Percentiles rank a stretch among this genome's conserved stretches.
phyloP scores from a whole-genome alignment of 2,329 filamentous ascomycete species.

The Xylariaceae sp. region DNA sequence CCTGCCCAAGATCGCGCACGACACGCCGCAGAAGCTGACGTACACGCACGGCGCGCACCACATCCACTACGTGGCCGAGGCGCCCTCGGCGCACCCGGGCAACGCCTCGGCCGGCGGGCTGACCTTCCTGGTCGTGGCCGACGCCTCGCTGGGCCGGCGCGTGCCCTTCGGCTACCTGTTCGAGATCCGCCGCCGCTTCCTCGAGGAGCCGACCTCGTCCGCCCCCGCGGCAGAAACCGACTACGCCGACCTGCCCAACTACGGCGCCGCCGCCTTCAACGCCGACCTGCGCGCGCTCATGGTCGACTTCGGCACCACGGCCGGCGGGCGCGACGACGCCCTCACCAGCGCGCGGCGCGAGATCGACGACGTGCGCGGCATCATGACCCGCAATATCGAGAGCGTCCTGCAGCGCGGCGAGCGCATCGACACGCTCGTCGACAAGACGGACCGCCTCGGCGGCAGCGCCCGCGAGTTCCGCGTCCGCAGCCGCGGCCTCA shows the following conservation, averaged over 20 bases:
- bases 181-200: constrained; percentile 83
- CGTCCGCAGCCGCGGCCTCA: constrained; percentile 75
- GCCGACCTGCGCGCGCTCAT: constrained; percentile 67
- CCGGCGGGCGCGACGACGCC: constrained; percentile 69
- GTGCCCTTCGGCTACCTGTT: constrained; percentile 89
- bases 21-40: constrained; percentile 75
- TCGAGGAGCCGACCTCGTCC: constrained; percentile 56
- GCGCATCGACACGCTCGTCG: constrained; percentile 85
- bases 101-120: constrained; percentile 66
- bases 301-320: constrained; percentile 75
- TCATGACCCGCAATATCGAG: constrained; percentile 96
- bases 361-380: constrained; percentile 85
- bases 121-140: constrained; percentile 85
- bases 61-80: constrained; percentile 91
- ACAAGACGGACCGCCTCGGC: constrained; percentile 91
- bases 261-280: constrained; percentile 88
- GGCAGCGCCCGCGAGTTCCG: constrained; percentile 86
- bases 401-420: constrained; percentile 82
- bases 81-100: constrained; percentile 57
- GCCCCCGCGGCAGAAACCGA: constrained; percentile 50
- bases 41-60: constrained; percentile 88
- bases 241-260: constrained; percentile 73
- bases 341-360: constrained; percentile 77
- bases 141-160: constrained; percentile 71
- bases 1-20: constrained; percentile 88